These are phyloP conservation scores for Eucalyptus marginata DNA, from an alignment of 345 rosid genomes.

Conservation along the genomic window DNA sequence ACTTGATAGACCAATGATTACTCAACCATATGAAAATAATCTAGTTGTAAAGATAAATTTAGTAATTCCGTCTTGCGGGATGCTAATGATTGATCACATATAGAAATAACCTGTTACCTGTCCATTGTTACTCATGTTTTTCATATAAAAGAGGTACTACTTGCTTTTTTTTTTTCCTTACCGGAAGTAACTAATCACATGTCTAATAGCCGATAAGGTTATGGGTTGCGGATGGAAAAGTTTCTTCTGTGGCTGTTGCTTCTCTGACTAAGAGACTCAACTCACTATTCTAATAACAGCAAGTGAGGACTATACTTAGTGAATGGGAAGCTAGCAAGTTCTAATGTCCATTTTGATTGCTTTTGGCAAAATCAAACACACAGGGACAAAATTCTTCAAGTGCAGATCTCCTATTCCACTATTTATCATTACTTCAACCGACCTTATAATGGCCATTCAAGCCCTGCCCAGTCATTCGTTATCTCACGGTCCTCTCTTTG, in stretches of 20 bases:
- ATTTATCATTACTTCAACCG: neutral
- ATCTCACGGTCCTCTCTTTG: too few species aligned
- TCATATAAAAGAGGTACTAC: neutral
- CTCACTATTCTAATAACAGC: neutral
- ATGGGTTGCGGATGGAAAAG: too few species aligned
- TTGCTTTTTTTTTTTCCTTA: neutral
- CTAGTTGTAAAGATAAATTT: too few species aligned
- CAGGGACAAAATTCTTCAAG: neutral
- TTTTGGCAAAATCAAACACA: neutral
- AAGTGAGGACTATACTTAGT: neutral
- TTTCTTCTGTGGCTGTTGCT: neutral
- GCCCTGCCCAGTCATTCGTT: neutral
- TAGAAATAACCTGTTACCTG: neutral
- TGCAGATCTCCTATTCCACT: neutral
- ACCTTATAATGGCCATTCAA: neutral
- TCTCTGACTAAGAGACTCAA: neutral
- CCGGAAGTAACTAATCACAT: neutral
- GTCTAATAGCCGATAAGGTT: too few species aligned
- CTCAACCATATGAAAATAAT: too few species aligned
- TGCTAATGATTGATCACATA: too few species aligned
- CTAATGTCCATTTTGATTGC: too few species aligned
- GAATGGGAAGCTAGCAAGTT: neutral
- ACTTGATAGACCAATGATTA: too few species aligned
- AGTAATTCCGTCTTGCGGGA: too few species aligned
- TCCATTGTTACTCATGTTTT: neutral